Conservation (phyloP, 352 stramenopile genomes). For the Globisporangium emineosum region DNA sequence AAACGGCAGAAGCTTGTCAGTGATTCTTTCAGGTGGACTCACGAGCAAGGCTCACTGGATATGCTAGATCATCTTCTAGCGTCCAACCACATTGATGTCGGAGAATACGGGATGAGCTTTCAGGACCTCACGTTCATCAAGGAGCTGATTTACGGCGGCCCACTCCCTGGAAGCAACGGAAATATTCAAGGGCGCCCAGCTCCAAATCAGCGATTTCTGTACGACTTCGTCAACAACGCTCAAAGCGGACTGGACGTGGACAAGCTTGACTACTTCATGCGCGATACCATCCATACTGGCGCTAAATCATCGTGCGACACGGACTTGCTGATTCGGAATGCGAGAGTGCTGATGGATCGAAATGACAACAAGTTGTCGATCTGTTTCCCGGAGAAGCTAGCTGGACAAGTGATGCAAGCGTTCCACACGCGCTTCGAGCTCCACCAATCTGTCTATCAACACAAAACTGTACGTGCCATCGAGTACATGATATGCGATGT, state of each 20-base stretch:
- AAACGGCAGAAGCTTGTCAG: slow-evolving; percentile 30
- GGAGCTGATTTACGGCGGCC: slow-evolving; percentile 71
- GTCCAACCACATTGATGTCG: slow-evolving; percentile 52
- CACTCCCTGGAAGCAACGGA: slow-evolving; percentile 32
- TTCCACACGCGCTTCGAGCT: slow-evolving; percentile 87
- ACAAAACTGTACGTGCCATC: slow-evolving; percentile 75
- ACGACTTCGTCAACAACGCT: slow-evolving; percentile 89
- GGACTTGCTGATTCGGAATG: slow-evolving; percentile 70
- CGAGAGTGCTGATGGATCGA: slow-evolving; percentile 61
- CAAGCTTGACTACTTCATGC: slow-evolving; percentile 91
- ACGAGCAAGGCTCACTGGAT: slow-evolving; percentile 74
- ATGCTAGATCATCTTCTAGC: slow-evolving; percentile 67
- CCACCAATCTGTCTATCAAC: slow-evolving; percentile 87
- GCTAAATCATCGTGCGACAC: slow-evolving; percentile 74
- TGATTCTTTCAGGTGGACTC: slow-evolving; percentile 50
- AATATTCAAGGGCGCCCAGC: slow-evolving; percentile 37
- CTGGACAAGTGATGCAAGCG: slow-evolving; percentile 82
- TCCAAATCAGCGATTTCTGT: slow-evolving; percentile 65
- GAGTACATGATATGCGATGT: slow-evolving; percentile 90
- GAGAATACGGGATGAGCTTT: slow-evolving; percentile 42
- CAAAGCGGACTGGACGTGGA: slow-evolving; percentile 86
- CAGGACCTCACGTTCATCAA: slow-evolving; percentile 76
- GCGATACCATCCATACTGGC: slow-evolving; percentile 75
- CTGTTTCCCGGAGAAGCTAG: slow-evolving; percentile 88
- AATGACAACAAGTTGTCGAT: slow-evolving; percentile 51